A percentile compares a stretch with the other conserved stretches of the same genome.
Evolutionary conservation across 2,329 filamentous ascomycete genomes (phyloP).

Genomic region (Diaporthe vaccinii): DNA sequence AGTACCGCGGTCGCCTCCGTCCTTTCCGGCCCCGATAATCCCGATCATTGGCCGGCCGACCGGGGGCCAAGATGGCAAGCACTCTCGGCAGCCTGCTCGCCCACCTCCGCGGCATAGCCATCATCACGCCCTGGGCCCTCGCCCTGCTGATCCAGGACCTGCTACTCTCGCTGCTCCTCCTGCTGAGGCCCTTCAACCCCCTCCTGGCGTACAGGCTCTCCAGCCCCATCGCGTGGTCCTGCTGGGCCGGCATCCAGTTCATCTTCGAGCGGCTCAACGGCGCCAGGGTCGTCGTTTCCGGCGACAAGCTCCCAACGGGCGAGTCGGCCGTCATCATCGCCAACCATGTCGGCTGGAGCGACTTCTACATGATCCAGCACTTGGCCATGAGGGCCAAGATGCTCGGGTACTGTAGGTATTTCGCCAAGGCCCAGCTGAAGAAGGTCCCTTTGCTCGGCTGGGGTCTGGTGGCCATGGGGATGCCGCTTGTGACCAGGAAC

Average conservation of each 20-base stretch:
- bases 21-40: neutral
- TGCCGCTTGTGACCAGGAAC: conserved; percentile 72
- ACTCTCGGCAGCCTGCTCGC: conserved; percentile 46
- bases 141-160: conserved; percentile 66
- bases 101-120: conserved; percentile 57
- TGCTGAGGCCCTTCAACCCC: conserved; percentile 61
- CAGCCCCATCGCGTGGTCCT: conserved; percentile 65
- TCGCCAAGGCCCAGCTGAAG: conserved; percentile 71
- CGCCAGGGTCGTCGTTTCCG: conserved; percentile 66
- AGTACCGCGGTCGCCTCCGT: neutral
- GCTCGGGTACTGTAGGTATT: conserved; percentile 73
- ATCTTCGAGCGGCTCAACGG: conserved; percentile 69
- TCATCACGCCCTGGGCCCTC: conserved; percentile 65
- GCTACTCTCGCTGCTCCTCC: conserved; percentile 62
- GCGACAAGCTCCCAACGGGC: conserved; percentile 62
- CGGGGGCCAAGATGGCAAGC: conserved; percentile 22
- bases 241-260: conserved; percentile 70
- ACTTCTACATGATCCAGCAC: conserved; percentile 75
- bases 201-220: conserved; percentile 66
- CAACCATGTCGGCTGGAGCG: conserved; percentile 73
- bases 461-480: conserved; percentile 75
- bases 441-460: conserved; percentile 73
- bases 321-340: conserved; percentile 72
- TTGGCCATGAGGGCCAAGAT: conserved; percentile 67
- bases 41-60: neutral